Evolutionary conservation across 306 rosid species (phyloP).

Genomic region (Casuarina cunninghamiana): DNA sequence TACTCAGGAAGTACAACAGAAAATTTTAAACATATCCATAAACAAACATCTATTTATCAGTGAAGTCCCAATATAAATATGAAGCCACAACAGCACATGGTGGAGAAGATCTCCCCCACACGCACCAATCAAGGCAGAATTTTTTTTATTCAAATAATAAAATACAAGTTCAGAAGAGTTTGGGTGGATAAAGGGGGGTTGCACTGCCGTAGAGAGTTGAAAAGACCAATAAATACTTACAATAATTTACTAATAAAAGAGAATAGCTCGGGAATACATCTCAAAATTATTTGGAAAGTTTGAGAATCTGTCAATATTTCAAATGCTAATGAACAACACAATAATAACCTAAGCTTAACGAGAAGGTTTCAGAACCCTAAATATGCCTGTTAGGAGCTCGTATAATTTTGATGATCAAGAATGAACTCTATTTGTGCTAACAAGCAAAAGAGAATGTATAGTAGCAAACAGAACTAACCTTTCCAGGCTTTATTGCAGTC

Average conservation of each 20-base stretch:
- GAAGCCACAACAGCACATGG: neutral
- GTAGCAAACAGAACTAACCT: constrained; percentile 58
- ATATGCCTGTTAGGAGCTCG: constrained; percentile 3
- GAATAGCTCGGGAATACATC: neutral
- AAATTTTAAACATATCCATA: neutral
- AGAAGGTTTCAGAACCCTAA: neutral
- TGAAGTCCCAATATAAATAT: neutral
- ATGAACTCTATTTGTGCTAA: neutral
- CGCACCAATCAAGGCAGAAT: neutral
- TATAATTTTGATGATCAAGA: neutral
- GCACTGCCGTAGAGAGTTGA: constrained; percentile 9
- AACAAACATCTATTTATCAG: neutral
- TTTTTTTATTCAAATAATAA: neutral
- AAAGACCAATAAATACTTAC: neutral
- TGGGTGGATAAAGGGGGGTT: neutral
- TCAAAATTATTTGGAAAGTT: neutral
- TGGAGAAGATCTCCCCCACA: neutral
- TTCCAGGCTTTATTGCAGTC: constrained; percentile 72
- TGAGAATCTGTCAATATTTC: neutral
- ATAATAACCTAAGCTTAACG: neutral
- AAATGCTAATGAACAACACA: neutral
- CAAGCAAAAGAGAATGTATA: neutral
- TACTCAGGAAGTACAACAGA: neutral
- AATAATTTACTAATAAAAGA: neutral
- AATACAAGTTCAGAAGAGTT: neutral